Evolutionary conservation across 768 basidiomycete genomes (phyloP).

Genomic region (Mycena leptocephala): DNA sequence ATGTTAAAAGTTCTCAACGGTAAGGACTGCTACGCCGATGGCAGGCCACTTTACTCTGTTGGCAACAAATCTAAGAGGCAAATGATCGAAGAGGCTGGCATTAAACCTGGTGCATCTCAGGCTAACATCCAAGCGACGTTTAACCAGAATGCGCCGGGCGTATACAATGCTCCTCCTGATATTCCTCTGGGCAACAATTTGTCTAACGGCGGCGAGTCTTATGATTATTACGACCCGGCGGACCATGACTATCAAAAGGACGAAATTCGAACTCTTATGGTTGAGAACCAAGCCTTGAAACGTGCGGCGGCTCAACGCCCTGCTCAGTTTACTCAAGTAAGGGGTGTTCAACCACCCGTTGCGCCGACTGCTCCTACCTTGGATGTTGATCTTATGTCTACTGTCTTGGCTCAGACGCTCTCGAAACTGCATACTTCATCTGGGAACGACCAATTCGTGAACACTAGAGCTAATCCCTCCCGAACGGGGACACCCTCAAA

Average conservation of each 20-base stretch:
- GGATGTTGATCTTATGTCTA: background rate
- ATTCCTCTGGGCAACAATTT: no score
- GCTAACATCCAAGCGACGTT: background rate
- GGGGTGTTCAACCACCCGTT: slow-evolving; percentile 12
- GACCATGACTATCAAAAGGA: no score
- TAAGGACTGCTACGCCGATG: no score
- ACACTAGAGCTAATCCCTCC: background rate
- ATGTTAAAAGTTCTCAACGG: no score
- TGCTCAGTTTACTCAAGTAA: background rate
- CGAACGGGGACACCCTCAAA: slow-evolving; percentile 13
- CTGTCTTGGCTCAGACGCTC: background rate
- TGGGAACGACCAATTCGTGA: background rate
- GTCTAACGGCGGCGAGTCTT: background rate
- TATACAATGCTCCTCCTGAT: background rate
- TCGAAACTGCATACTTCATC: background rate
- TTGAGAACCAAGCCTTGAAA: background rate
- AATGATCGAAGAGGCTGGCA: no score
- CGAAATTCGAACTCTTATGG: background rate
- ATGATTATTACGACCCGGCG: background rate
- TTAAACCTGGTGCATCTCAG: no score
- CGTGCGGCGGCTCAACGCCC: background rate
- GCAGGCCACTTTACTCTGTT: no score
- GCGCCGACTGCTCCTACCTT: background rate
- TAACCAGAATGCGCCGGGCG: background rate
- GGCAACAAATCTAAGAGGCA: no score